Evolutionary conservation across 306 rosid genomes (phyloP).

Genomic region (Trifolium repens): DNA sequence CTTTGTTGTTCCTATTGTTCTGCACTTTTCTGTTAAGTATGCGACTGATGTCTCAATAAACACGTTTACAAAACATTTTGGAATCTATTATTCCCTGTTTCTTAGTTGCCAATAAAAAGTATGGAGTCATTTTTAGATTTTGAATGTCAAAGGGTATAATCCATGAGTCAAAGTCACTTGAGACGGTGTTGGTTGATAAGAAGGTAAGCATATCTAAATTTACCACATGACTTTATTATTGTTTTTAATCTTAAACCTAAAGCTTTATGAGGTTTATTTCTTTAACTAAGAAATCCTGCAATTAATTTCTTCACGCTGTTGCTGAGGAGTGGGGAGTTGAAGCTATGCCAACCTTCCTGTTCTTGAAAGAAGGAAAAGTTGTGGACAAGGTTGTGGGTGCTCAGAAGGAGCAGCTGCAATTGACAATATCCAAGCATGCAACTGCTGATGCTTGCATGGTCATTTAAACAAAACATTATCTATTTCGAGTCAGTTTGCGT

Average conservation of each 20-base stretch:
- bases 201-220: slow-evolving; percentile 40
- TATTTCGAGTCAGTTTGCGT: slow-evolving; percentile 14
- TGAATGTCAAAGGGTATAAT: slow-evolving; percentile 14
- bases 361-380: slow-evolving; percentile 70
- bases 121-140: slow-evolving; percentile 9
- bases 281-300: slow-evolving; percentile 5
- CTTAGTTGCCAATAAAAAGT: slow-evolving; percentile 25
- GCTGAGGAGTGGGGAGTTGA: slow-evolving; percentile 67
- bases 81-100: neutral
- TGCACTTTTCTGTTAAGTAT: slow-evolving; percentile 17
- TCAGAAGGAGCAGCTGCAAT: slow-evolving; percentile 57
- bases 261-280: neutral
- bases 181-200: too few relatives aligned
- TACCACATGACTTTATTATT: neutral
- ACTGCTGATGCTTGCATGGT: slow-evolving; percentile 33
- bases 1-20: slow-evolving; percentile 17
- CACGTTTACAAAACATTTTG: slow-evolving; percentile 15
- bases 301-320: slow-evolving; percentile 49
- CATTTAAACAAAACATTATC: slow-evolving; percentile 6
- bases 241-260: neutral
- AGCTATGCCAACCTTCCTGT: slow-evolving; percentile 85
- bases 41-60: slow-evolving; percentile 10
- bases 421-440: slow-evolving; percentile 46
- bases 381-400: slow-evolving; percentile 80
- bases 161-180: too few relatives aligned